phyloP scores from a whole-genome alignment of 2,329 filamentous ascomycete genomes.

The Aspergillus sp. region DNA sequence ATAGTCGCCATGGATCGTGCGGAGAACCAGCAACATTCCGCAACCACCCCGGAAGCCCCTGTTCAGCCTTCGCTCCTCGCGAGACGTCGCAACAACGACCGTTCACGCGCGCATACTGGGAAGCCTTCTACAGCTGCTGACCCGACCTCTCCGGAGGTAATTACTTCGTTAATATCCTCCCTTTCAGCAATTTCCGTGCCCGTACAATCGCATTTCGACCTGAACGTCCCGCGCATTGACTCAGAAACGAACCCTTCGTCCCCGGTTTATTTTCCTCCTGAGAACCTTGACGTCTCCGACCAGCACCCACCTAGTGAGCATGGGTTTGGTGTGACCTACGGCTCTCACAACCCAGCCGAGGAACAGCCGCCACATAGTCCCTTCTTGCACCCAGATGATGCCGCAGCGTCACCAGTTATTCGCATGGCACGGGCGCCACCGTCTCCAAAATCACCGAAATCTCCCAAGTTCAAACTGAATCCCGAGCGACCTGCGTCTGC shows the following conservation, averaged over 20 bases:
- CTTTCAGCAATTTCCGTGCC: conserved; percentile 62
- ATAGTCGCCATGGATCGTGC: conserved; percentile 34
- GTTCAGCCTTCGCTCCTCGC: conserved; percentile 31
- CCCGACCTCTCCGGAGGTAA: conserved; percentile 49
- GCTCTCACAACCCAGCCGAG: conserved; percentile 59
- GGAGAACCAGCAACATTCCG: conserved; percentile 21
- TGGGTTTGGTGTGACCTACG: conserved; percentile 72
- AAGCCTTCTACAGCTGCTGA: conserved; percentile 34
- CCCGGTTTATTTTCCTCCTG: conserved; percentile 28
- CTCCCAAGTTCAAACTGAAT: conserved; percentile 49
- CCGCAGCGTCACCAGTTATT: conserved; percentile 68
- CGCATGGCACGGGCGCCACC: conserved; percentile 80
- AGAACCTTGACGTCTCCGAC: conserved; percentile 29
- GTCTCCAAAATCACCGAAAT: conserved; percentile 60
- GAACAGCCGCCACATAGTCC: conserved; percentile 53
- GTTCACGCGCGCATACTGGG: conserved; percentile 31
- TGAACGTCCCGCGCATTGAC: conserved; percentile 45
- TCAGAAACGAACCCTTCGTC: conserved; percentile 41
- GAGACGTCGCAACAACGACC: conserved; percentile 48
- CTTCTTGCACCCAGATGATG: conserved; percentile 55
- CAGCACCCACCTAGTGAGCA: conserved; percentile 23
- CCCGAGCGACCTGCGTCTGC: conserved; percentile 25
- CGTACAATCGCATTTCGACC: conserved; percentile 68
- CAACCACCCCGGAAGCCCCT: conserved; percentile 25
- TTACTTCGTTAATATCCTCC: conserved; percentile 63